Evolutionary conservation across 257 asterid genomes (phyloP).

Genomic region (Cynanchum wilfordii): DNA sequence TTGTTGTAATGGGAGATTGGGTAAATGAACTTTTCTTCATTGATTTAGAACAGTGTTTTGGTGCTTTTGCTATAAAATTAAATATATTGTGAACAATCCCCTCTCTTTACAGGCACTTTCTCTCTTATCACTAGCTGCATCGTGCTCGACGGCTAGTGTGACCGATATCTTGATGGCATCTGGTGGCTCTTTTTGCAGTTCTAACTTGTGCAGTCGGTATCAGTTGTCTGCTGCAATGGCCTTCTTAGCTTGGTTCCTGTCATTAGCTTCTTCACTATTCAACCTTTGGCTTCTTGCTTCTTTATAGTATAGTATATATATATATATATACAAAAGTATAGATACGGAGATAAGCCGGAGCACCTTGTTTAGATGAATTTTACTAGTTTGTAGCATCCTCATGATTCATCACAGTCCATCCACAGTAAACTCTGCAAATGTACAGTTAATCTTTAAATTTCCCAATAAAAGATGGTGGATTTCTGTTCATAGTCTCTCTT

Average conservation of each 20-base stretch:
- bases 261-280: slow-evolving; percentile 73
- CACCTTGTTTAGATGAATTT: slow-evolving; percentile 22
- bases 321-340: neutral
- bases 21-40: slow-evolving; percentile 32
- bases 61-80: neutral
- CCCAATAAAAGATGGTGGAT: slow-evolving; percentile 5
- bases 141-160: slow-evolving; percentile 77
- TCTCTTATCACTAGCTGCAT: slow-evolving; percentile 74
- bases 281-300: slow-evolving; percentile 84
- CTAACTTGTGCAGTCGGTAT: slow-evolving; percentile 60
- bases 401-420: neutral
- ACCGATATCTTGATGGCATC: slow-evolving; percentile 55
- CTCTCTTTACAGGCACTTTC: slow-evolving; percentile 47
- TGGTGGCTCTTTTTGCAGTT: slow-evolving; percentile 42
- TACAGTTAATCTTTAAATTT: slow-evolving; percentile 1
- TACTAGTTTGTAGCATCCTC: slow-evolving; percentile 6
- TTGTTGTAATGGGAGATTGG: slow-evolving; percentile 80
- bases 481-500: neutral
- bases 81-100: neutral
- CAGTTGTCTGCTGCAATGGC: slow-evolving; percentile 88
- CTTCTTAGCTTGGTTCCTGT: slow-evolving; percentile 79
- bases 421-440: slow-evolving; percentile 8
- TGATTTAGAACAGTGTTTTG: neutral
- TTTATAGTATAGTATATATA: slow-evolving; percentile 20
- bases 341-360: neutral